Conservation (phyloP, 768 basidiomycete genomes). For the Tylopilus plumbeoviolaceoides region DNA sequence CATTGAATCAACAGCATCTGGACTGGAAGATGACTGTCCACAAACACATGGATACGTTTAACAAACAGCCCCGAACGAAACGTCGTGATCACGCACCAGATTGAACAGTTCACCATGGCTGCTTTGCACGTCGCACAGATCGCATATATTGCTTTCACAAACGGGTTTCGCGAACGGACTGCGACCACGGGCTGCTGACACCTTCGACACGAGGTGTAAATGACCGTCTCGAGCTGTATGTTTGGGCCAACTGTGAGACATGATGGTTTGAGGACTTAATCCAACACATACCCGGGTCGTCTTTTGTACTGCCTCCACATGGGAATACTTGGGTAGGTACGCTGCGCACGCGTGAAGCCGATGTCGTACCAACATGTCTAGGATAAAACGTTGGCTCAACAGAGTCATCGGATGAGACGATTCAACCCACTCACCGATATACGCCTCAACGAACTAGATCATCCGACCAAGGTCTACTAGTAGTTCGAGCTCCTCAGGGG, state of each 20-base stretch:
- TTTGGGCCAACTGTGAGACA: not conserved
- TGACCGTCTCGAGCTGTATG: slow-evolving; percentile 60
- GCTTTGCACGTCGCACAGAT: slow-evolving; percentile 56
- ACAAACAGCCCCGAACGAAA: not conserved
- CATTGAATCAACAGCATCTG: slow-evolving; percentile 68
- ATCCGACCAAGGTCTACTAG: slow-evolving; percentile 38
- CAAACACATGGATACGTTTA: not conserved
- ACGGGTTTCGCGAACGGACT: slow-evolving; percentile 30
- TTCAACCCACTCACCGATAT: slow-evolving; percentile 53
- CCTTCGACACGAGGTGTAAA: slow-evolving; percentile 65
- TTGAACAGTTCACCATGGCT: slow-evolving; percentile 53
- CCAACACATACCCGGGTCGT: slow-evolving; percentile 45
- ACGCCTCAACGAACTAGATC: slow-evolving; percentile 60
- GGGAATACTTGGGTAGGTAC: slow-evolving; percentile 66
- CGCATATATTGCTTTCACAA: slow-evolving; percentile 42
- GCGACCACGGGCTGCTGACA: slow-evolving; percentile 60
- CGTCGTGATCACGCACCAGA: slow-evolving; percentile 52
- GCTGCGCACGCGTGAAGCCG: slow-evolving; percentile 65
- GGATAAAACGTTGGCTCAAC: not conserved
- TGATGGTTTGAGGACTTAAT: too few species aligned
- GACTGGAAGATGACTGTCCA: slow-evolving; percentile 68
- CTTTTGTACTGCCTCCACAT: slow-evolving; percentile 46
- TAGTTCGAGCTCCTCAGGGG: slow-evolving; percentile 54
- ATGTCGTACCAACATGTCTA: slow-evolving; percentile 62
- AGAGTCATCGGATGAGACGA: not conserved